Evolutionary conservation across 2,329 filamentous ascomycete species (phyloP), one percentile per base, ranked within the genome.

Genomic region (Phialophora chinensis): DNA sequence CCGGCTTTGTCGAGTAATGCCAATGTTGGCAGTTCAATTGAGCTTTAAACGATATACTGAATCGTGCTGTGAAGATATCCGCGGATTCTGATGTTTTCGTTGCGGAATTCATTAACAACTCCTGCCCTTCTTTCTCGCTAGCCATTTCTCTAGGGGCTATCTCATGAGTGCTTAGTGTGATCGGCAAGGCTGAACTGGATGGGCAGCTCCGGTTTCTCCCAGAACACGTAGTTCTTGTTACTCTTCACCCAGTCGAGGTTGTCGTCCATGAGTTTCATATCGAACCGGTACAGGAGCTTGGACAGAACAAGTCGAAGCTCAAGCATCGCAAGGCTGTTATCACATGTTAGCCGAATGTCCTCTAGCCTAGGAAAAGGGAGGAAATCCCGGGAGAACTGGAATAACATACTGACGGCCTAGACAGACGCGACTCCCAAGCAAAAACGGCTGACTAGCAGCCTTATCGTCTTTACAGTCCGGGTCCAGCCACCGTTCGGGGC

Each of bases 331-430:
- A 65, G 63, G 44, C 63, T 65, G 38, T 27, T 31, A 8, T 14
- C 17, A 20, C 17, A 14, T 56, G 53, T 56, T n/a, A 56, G 53
- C 14, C 1, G 29, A 31, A 2, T 7, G 29, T 29, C 6, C 29
- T 3, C 29, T 29, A 4, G 29, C 2, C 29, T 29, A 4, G 27
- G 29, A 8, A 23, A 31, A 14, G 1, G 6, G 6, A 56, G n/a
- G n/a, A 31, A 38, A 12, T 42, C 8, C 7, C 23, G 29, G 35
- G 8, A 20, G 8, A 33, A 8, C 31, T 35, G 44, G 53, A 5
- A 12, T 11, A 29, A 63, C 72, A 60, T 64, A 75, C 73, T 75
- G 74, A 54, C 62, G 73, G 17, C 75, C 74, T 6, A 76, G 63
- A 49, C 74, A 76, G 35, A 72, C 74, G 3, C 74, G 66, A 4